Percentiles rank a stretch among this genome's conserved stretches.
These are phyloP conservation scores for Lipomyces spencermartinsiae DNA, from an alignment of 805 yeast genomes.

Conservation along the genomic window DNA sequence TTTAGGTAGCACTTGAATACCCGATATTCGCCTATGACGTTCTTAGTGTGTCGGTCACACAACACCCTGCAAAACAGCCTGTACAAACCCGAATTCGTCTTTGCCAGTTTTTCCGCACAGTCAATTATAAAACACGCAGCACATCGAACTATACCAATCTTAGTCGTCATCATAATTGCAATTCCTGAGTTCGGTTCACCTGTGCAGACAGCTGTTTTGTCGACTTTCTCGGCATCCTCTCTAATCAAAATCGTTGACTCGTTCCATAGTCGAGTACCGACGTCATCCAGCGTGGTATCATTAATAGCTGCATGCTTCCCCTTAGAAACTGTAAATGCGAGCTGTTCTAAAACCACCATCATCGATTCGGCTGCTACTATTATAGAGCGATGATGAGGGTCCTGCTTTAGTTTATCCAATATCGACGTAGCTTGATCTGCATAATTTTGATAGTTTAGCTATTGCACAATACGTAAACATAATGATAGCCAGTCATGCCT, in stretches of 20 bases:
- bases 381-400: constrained; percentile 11
- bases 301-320: constrained; percentile 6
- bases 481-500: constrained; percentile 4
- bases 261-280: constrained; percentile 29
- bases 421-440: constrained; percentile 8
- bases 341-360: constrained; percentile 21
- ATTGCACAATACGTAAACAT: not conserved
- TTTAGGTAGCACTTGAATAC: constrained; percentile 26
- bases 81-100: not conserved
- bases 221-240: constrained; percentile 1
- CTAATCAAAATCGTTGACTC: constrained; percentile 19
- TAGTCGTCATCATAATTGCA: not conserved
- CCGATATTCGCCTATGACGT: constrained; percentile 12
- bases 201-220: constrained; percentile 10
- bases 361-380: constrained; percentile 19
- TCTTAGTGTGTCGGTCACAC: not conserved
- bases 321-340: constrained; percentile 16
- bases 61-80: not conserved
- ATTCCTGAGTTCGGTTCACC: not conserved
- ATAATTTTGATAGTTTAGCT: not conserved
- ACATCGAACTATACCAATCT: constrained; percentile 19
- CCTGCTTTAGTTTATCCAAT: not conserved
- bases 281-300: constrained; percentile 11
- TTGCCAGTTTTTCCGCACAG: constrained; percentile 22
- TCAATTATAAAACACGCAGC: constrained; percentile 30